Conservation (phyloP, 2,329 filamentous ascomycete genomes). For the Neoarthrinium moseri region DNA sequence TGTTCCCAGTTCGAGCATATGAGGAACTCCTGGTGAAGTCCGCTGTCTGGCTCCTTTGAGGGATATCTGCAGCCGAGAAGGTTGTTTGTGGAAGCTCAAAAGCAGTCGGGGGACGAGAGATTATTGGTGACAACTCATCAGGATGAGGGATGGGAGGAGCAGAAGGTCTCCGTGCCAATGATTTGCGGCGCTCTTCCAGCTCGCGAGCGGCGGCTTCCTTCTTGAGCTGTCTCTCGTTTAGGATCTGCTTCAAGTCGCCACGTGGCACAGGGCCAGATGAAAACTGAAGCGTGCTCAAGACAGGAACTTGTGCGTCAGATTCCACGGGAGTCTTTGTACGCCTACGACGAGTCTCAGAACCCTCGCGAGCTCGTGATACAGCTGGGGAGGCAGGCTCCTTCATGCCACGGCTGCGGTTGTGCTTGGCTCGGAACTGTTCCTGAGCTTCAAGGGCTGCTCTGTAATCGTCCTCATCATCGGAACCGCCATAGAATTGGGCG, state of each 20-base stretch:
- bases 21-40: conserved; percentile 58
- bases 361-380: conserved; percentile 30
- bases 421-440: conserved; percentile 55
- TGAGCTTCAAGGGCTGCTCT: conserved; percentile 51
- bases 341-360: conserved; percentile 37
- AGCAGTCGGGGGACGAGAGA: conserved; percentile 26
- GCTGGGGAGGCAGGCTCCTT: conserved; percentile 30
- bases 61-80: conserved; percentile 39
- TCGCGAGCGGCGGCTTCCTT: conserved; percentile 79
- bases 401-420: conserved; percentile 49
- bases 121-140: conserved; percentile 45
- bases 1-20: conserved; percentile 42
- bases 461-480: conserved; percentile 66
- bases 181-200: conserved; percentile 83
- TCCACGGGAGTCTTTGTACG: conserved; percentile 27
- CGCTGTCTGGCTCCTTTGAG: conserved; percentile 63
- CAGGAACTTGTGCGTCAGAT: conserved; percentile 24
- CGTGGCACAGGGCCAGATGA: conserved; percentile 36
- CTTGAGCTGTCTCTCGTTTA: conserved; percentile 62
- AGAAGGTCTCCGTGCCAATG: conserved; percentile 75
- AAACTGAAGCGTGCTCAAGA: conserved; percentile 16
- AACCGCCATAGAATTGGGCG: conserved; percentile 47
- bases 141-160: conserved; percentile 81
- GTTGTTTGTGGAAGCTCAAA: conserved; percentile 45
- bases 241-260: conserved; percentile 55